Evolutionary conservation across 1,284 basidiomycete genomes (phyloP).

Genomic region (Malassezia japonica): DNA sequence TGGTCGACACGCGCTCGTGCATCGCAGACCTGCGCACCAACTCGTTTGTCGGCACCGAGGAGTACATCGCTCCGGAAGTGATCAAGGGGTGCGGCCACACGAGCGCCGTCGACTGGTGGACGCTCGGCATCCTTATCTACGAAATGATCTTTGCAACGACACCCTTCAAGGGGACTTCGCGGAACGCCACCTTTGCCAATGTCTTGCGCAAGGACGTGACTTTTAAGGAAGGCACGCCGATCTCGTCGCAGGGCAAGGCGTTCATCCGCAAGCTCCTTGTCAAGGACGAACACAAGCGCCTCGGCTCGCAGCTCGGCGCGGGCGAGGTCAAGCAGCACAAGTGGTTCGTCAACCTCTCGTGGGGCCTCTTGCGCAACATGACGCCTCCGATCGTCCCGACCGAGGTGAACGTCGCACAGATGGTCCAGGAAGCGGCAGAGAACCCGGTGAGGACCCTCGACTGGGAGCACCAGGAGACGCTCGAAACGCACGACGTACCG

Average conservation of each 20-base stretch:
- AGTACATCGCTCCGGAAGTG: slow-evolving; percentile 98
- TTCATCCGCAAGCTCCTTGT: slow-evolving; percentile 76
- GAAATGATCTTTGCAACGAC: slow-evolving; percentile 99
- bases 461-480: slow-evolving; percentile 13
- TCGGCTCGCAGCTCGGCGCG: slow-evolving; percentile 85
- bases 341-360: slow-evolving; percentile 93
- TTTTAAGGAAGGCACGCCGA: slow-evolving; percentile 76
- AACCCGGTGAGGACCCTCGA: slow-evolving; percentile 6
- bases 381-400: slow-evolving; percentile 85
- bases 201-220: slow-evolving; percentile 76
- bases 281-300: slow-evolving; percentile 79
- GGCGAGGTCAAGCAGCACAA: slow-evolving; percentile 98
- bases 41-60: slow-evolving; percentile 97
- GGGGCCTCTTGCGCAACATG: slow-evolving; percentile 86
- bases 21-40: slow-evolving; percentile 96
- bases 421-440: slow-evolving; percentile 3
- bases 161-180: slow-evolving; percentile 91
- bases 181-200: slow-evolving; percentile 91
- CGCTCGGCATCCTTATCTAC: slow-evolving; percentile 92
- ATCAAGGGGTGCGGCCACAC: slow-evolving; percentile 96
- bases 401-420: not conserved
- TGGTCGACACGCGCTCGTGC: slow-evolving; percentile 93
- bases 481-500: not conserved
- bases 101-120: slow-evolving; percentile 99
- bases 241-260: slow-evolving; percentile 70